These are phyloP conservation scores for Stachybotrys echinatus DNA, from an alignment of 2,329 filamentous ascomycete species.

Conservation along the genomic window DNA sequence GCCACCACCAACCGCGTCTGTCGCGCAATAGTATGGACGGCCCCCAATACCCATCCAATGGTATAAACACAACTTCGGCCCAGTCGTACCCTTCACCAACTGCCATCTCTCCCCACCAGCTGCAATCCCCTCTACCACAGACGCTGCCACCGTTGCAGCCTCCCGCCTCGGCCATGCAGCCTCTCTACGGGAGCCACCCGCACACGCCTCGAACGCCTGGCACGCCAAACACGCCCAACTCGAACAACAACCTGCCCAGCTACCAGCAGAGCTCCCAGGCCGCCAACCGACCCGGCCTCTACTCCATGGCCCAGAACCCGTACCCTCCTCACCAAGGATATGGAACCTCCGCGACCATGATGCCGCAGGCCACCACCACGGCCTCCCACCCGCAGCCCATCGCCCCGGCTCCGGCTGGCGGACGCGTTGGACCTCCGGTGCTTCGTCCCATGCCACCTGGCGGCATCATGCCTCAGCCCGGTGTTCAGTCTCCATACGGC, in stretches of 20 bases:
- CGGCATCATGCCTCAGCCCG: conserved; percentile 54
- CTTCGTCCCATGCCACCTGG: conserved; percentile 67
- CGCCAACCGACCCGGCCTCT: conserved; percentile 41
- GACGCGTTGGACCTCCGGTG: conserved; percentile 48
- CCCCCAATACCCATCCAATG: conserved; percentile 49
- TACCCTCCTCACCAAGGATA: conserved; percentile 51
- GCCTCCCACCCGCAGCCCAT: conserved; percentile 71
- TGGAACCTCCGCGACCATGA: conserved; percentile 52
- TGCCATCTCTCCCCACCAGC: conserved; percentile 46
- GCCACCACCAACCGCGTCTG: conserved; percentile 6
- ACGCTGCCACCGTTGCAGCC: conserved; percentile 52
- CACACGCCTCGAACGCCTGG: conserved; percentile 58
- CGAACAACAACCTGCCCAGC: conserved; percentile 44
- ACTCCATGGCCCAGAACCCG: conserved; percentile 53
- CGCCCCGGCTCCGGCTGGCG: conserved; percentile 61
- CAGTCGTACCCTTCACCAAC: conserved; percentile 47
- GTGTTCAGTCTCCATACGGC: conserved; percentile 51
- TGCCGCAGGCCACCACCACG: conserved; percentile 61
- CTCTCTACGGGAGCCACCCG: conserved; percentile 51
- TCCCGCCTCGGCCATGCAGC: conserved; percentile 33
- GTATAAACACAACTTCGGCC: conserved; percentile 48
- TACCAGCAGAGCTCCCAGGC: conserved; percentile 49
- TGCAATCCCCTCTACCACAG: conserved; percentile 44
- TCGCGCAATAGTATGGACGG: conserved; percentile 47
- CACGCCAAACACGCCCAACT: conserved; percentile 58